These are phyloP conservation scores for Botrytis aclada DNA, from an alignment of 2,329 filamentous ascomycete genomes.

Conservation along the genomic window DNA sequence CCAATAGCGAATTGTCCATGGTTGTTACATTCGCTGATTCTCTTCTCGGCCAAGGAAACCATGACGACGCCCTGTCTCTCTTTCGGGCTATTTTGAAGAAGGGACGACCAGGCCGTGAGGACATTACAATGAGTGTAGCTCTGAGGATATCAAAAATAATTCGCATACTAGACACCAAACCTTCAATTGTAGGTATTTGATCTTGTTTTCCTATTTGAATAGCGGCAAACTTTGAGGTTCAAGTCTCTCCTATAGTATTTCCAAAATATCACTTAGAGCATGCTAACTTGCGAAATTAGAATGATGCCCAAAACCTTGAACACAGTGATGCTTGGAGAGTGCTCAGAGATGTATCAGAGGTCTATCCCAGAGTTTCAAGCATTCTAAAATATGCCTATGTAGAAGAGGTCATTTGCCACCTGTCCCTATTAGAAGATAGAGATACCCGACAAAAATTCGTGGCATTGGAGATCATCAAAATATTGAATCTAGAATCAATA, in stretches of 20 bases:
- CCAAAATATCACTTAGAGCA: not conserved
- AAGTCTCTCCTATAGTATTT: not conserved
- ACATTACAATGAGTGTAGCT: not conserved
- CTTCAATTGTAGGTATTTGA: not conserved
- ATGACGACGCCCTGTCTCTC: not conserved
- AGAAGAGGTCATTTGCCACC: not conserved
- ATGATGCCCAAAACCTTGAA: not conserved
- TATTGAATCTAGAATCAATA: not conserved
- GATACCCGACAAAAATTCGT: not conserved
- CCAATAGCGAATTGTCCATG: not conserved
- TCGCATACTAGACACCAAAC: not conserved
- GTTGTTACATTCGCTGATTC: not conserved
- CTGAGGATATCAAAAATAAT: not conserved
- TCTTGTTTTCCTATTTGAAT: not conserved
- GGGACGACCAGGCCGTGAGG: not conserved
- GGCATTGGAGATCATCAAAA: not conserved
- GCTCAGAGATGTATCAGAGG: not conserved
- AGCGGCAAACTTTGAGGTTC: not conserved
- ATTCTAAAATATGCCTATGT: not conserved
- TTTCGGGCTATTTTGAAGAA: not conserved
- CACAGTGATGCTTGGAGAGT: not conserved
- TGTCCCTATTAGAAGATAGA: not conserved
- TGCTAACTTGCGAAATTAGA: not conserved
- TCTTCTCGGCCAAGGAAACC: not conserved
- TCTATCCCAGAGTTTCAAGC: not conserved